Percentiles rank a stretch among this genome's conserved stretches.
Conservation (phyloP, 176 grass and related monocot species). For the Carex pumila region DNA sequence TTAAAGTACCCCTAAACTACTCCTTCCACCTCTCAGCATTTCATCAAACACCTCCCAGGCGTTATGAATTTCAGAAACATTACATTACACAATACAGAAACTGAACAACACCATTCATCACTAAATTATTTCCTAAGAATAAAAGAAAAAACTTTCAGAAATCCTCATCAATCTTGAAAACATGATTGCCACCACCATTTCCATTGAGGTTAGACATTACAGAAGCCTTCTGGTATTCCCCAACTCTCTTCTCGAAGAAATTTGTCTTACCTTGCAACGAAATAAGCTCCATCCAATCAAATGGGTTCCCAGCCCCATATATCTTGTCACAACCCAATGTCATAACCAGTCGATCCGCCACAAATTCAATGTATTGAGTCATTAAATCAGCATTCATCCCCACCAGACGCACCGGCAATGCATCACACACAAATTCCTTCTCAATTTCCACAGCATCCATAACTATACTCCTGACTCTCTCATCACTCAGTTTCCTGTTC, state of each 20-base stretch:
- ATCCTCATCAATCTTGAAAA: slow-evolving; percentile 84
- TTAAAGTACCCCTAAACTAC: background rate
- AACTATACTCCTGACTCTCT: slow-evolving; percentile 47
- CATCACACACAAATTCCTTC: slow-evolving; percentile 79
- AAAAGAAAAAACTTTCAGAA: slow-evolving; percentile 30
- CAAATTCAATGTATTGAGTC: slow-evolving; percentile 72
- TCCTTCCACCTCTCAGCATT: background rate
- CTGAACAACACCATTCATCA: background rate
- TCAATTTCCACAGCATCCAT: slow-evolving; percentile 70
- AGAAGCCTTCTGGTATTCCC: slow-evolving; percentile 74
- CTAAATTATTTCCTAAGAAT: background rate
- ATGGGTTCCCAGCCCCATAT: slow-evolving; percentile 53
- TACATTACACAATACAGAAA: background rate
- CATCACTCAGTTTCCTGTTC: slow-evolving; percentile 38
- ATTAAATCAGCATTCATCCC: slow-evolving; percentile 75
- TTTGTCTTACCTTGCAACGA: slow-evolving; percentile 81
- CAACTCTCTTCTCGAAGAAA: slow-evolving; percentile 85
- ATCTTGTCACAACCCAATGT: slow-evolving; percentile 43
- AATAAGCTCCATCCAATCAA: slow-evolving; percentile 91
- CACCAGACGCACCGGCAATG: slow-evolving; percentile 51
- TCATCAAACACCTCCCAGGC: slow-evolving; percentile 11
- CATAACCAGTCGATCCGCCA: slow-evolving; percentile 65
- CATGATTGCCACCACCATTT: slow-evolving; percentile 25
- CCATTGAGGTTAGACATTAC: slow-evolving; percentile 66
- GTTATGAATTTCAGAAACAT: background rate